These are phyloP conservation scores for Triticum timopheevii DNA, from an alignment of 176 grass and related monocot genomes.

Conservation along the genomic window DNA sequence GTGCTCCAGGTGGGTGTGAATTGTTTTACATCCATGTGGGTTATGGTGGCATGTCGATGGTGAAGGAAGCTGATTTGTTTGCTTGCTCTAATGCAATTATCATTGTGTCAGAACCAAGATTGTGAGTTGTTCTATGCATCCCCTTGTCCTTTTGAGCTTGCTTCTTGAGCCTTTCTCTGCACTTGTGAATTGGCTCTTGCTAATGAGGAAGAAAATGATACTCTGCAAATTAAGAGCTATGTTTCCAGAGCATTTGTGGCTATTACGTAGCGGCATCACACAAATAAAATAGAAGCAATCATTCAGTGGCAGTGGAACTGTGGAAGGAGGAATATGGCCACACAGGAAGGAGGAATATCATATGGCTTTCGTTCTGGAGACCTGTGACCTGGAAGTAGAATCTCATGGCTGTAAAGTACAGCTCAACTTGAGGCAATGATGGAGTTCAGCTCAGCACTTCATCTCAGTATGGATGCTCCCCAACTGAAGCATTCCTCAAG, in stretches of 20 bases:
- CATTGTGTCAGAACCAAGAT: constrained; percentile 17
- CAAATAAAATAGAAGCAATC: background rate
- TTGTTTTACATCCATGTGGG: constrained; percentile 14
- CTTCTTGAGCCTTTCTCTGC: background rate
- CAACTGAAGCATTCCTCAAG: background rate
- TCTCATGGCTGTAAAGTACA: constrained; percentile 37
- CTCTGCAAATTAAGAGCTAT: no score
- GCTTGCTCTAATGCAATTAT: constrained; percentile 4
- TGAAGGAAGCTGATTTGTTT: constrained; percentile 1
- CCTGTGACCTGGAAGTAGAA: constrained; percentile 22
- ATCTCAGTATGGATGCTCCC: constrained; percentile 6
- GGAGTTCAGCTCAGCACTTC: background rate
- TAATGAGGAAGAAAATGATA: background rate
- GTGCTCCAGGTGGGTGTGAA: constrained; percentile 22
- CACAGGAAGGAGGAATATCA: background rate
- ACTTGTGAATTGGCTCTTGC: background rate
- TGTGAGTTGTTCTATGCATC: background rate
- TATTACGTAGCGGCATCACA: background rate
- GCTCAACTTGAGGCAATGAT: constrained; percentile 19
- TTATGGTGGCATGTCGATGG: constrained; percentile 31
- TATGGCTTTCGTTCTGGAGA: background rate
- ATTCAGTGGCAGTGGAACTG: background rate
- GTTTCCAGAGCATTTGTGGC: background rate
- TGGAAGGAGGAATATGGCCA: background rate
- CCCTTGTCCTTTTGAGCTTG: constrained; percentile 21